Evolutionary conservation across 2,329 filamentous ascomycete genomes (phyloP).

Genomic region (Didymella exigua): DNA sequence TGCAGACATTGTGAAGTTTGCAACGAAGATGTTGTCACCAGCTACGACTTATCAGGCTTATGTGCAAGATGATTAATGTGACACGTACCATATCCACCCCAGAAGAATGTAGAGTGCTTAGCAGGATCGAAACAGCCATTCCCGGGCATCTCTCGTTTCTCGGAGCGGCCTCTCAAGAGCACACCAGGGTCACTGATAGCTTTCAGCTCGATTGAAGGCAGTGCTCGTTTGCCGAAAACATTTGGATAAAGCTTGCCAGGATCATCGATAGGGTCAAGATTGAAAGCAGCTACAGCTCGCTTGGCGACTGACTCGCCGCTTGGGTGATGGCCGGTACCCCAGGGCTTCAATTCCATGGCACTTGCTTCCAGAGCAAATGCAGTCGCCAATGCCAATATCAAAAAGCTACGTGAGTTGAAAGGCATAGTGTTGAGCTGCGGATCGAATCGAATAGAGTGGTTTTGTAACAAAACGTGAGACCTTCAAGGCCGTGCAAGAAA

Average conservation of each 20-base stretch:
- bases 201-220: slow-evolving; percentile 16
- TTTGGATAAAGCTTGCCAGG: not conserved
- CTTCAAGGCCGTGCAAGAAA: not conserved
- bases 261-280: not conserved
- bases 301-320: not conserved
- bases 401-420: slow-evolving; percentile 19
- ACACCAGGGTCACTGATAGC: slow-evolving; percentile 25
- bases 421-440: slow-evolving; percentile 18
- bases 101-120: slow-evolving; percentile 23
- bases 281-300: not conserved
- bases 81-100: slow-evolving; percentile 29
- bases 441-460: not conserved
- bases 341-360: slow-evolving; percentile 22
- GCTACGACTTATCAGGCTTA: slow-evolving; percentile 11
- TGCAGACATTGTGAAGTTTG: slow-evolving; percentile 30
- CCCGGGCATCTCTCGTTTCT: slow-evolving; percentile 25
- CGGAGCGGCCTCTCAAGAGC: slow-evolving; percentile 17
- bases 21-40: slow-evolving; percentile 28
- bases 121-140: slow-evolving; percentile 27
- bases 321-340: slow-evolving; percentile 3
- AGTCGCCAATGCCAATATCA: slow-evolving; percentile 19
- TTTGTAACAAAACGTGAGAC: not conserved
- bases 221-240: not conserved
- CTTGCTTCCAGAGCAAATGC: slow-evolving; percentile 16
- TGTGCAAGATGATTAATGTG: not conserved